Evolutionary conservation across 495 filamentous ascomycete species (phyloP).

Genomic region (Penicillium paxilli): DNA sequence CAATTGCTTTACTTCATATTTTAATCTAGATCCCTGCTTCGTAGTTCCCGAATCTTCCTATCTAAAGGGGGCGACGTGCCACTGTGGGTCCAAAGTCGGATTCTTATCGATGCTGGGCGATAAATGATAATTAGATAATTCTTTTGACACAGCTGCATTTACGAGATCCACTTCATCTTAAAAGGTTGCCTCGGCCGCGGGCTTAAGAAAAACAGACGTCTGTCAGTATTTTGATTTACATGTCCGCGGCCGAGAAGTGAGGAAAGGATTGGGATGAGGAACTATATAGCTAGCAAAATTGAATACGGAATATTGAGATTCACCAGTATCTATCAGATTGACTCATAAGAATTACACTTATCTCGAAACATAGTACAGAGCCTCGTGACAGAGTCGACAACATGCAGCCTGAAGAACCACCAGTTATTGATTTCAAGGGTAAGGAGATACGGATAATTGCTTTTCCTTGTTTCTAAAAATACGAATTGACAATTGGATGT

Average conservation of each 20-base stretch:
- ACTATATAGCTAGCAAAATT: background rate
- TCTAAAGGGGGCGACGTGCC: background rate
- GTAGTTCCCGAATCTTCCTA: background rate
- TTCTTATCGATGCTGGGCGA: background rate
- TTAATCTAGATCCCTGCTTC: background rate
- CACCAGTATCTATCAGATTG: background rate
- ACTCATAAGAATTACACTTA: too few relatives aligned
- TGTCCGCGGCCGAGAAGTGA: background rate
- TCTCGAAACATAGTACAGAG: background rate
- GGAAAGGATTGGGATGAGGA: background rate
- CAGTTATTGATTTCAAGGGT: slow-evolving; percentile 18
- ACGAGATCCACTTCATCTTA: background rate
- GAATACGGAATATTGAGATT: too few relatives aligned
- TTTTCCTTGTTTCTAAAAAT: background rate
- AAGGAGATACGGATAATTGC: background rate
- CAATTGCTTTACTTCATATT: background rate
- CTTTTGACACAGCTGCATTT: background rate
- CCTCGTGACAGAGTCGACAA: background rate
- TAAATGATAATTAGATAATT: background rate
- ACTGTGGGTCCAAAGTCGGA: background rate
- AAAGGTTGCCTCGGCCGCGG: background rate
- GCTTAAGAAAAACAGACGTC: background rate
- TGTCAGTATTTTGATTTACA: background rate
- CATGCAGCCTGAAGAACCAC: slow-evolving; percentile 10
- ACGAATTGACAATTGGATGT: background rate